These are phyloP conservation scores for Talaromyces amestolkiae DNA, from an alignment of 2,329 filamentous ascomycete genomes.

Conservation along the genomic window DNA sequence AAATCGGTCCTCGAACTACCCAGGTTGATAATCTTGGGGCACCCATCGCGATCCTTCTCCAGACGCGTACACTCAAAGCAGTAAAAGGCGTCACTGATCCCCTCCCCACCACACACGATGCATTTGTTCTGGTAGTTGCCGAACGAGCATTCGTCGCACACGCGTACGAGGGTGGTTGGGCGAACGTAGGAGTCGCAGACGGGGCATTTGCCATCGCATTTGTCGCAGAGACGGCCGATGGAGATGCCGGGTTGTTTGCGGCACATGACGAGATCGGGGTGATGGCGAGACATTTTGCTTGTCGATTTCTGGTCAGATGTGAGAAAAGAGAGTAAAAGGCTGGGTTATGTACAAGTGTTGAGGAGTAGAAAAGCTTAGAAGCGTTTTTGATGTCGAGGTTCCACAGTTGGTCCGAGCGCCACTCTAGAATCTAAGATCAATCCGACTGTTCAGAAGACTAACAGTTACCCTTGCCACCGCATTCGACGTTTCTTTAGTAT, in stretches of 20 bases:
- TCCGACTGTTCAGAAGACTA: background rate
- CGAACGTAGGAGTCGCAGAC: conserved; percentile 99
- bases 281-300: conserved; percentile 77
- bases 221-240: conserved; percentile 98
- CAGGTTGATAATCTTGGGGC: conserved; percentile 98
- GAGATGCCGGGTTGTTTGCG: conserved; percentile 97
- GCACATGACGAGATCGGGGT: conserved; percentile 99
- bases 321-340: background rate
- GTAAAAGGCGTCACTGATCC: conserved; percentile 97
- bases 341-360: background rate
- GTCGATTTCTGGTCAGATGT: background rate
- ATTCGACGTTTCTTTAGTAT: background rate
- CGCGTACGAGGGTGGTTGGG: conserved; percentile 92
- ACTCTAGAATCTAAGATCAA: conserved; percentile 2
- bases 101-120: conserved; percentile 96
- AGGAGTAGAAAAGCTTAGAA: conserved; percentile 2
- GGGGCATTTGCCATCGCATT: conserved; percentile 99
- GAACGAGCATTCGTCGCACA: conserved; percentile 99
- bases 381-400: background rate
- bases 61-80: conserved; percentile 97
- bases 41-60: conserved; percentile 95
- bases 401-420: conserved; percentile 19
- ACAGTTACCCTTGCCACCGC: background rate
- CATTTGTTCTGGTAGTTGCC: conserved; percentile 99
- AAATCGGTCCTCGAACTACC: conserved; percentile 94